Conservation (phyloP, 169 alveolate species). For the Plasmodium blacklocki region DNA sequence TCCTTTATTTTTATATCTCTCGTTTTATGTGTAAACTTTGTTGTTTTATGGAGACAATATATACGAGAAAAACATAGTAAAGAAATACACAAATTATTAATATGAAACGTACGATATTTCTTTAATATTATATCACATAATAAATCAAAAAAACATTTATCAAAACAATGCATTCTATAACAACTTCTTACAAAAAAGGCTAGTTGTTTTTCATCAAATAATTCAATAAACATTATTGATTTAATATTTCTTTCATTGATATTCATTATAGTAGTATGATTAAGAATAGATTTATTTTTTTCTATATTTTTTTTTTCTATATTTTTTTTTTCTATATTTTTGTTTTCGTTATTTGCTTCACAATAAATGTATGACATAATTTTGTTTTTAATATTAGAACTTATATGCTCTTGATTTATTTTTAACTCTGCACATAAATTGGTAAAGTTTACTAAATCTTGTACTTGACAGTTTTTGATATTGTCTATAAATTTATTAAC, state of each 20-base stretch:
- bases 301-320: not conserved
- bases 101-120: conserved; percentile 2
- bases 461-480: conserved; percentile 31
- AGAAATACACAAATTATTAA: conserved; percentile 30
- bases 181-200: conserved; percentile 58
- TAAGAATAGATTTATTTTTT: conserved; percentile 1
- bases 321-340: conserved; percentile 1
- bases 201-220: conserved; percentile 31
- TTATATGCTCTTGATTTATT: conserved; percentile 19
- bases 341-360: not conserved
- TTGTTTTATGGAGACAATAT: conserved; percentile 32
- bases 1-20: not conserved
- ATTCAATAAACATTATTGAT: conserved; percentile 32
- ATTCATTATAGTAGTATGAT: not conserved
- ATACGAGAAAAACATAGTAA: conserved; percentile 68
- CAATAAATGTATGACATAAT: not conserved
- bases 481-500: conserved; percentile 51
- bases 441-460: conserved; percentile 63
- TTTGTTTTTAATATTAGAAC: conserved; percentile 15
- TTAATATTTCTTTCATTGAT: not conserved
- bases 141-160: conserved; percentile 51
- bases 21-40: too few relatives aligned
- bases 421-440: conserved; percentile 71
- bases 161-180: conserved; percentile 76
- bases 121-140: conserved; percentile 33